A percentile compares a stretch with the other conserved stretches of the same genome.
phyloP scores from a whole-genome alignment of 2,329 filamentous ascomycete species.

The Lecanosticta acicola region DNA sequence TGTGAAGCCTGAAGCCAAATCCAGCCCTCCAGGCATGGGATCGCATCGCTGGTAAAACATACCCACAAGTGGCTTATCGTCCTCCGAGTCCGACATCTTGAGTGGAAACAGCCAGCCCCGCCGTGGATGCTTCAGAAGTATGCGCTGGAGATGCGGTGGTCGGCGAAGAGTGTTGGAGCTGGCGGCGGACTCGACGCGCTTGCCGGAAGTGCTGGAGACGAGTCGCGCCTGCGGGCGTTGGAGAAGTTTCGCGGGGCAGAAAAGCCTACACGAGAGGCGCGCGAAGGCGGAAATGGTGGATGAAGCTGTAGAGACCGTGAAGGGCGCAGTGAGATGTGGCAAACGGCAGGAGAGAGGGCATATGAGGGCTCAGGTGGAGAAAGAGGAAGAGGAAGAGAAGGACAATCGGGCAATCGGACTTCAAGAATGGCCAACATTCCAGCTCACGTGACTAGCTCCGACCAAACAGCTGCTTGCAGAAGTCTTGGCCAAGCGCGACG shows the following conservation, averaged over 20 bases:
- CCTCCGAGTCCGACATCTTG: constrained; percentile 32
- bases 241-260: background rate
- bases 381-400: constrained; percentile 2
- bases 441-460: too few relatives aligned
- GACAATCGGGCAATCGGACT: constrained; percentile 4
- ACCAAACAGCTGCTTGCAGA: too few relatives aligned
- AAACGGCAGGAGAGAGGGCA: background rate
- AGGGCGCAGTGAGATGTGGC: background rate
- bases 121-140: constrained; percentile 5
- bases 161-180: constrained; percentile 4
- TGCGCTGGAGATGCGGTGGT: constrained; percentile 1
- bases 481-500: too few relatives aligned
- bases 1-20: constrained; percentile 20
- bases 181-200: constrained; percentile 21
- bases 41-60: constrained; percentile 18
- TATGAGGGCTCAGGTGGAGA: background rate
- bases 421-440: too few relatives aligned
- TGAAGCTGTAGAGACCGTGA: constrained; percentile 16
- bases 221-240: background rate
- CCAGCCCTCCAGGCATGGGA: constrained; percentile 9
- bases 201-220: constrained; percentile 8
- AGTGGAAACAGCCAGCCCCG: constrained; percentile 19
- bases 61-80: constrained; percentile 32
- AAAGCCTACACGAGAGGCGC: constrained; percentile 8
- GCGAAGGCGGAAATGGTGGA: constrained; percentile 10